These are phyloP conservation scores for Scedosporium apiospermum DNA, from an alignment of 2,329 filamentous ascomycete species.

Conservation along the genomic window DNA sequence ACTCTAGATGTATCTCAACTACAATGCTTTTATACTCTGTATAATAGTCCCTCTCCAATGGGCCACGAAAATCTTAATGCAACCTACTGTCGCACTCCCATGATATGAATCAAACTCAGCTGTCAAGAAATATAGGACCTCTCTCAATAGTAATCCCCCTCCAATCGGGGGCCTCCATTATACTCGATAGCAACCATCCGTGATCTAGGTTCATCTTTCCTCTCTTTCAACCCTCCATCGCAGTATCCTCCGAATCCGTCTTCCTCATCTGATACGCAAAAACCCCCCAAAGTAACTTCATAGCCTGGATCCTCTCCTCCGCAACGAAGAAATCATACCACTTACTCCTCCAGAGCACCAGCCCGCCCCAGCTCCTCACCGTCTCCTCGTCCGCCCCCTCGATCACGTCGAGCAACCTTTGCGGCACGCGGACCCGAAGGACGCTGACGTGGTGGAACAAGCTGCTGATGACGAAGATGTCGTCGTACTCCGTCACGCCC, in stretches of 20 bases:
- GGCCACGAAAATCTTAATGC: too few relatives aligned
- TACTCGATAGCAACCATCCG: too few relatives aligned
- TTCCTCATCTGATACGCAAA: conserved; percentile 52
- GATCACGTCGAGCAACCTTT: conserved; percentile 40
- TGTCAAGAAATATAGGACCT: too few relatives aligned
- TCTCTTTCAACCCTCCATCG: not conserved
- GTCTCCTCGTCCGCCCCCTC: conserved; percentile 31
- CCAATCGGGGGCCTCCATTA: not conserved
- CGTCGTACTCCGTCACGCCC: conserved; percentile 39
- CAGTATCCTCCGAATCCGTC: conserved; percentile 10
- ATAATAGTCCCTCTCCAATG: too few relatives aligned
- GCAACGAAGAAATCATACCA: conserved; percentile 53
- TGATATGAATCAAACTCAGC: too few relatives aligned
- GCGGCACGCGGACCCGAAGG: conserved; percentile 48
- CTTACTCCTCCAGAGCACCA: conserved; percentile 46
- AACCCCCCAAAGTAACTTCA: conserved; percentile 48
- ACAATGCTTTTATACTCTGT: too few relatives aligned
- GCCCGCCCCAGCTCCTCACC: conserved; percentile 36
- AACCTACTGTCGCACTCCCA: too few relatives aligned
- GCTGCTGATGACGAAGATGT: conserved; percentile 51
- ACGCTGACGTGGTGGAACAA: conserved; percentile 54
- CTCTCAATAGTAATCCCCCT: too few relatives aligned
- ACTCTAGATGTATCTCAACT: too few relatives aligned
- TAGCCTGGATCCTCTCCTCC: conserved; percentile 45
- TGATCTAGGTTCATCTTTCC: not conserved